These are phyloP conservation scores for Protomyces macrosporus DNA, from an alignment of 1,139 yeast species.

Conservation along the genomic window DNA sequence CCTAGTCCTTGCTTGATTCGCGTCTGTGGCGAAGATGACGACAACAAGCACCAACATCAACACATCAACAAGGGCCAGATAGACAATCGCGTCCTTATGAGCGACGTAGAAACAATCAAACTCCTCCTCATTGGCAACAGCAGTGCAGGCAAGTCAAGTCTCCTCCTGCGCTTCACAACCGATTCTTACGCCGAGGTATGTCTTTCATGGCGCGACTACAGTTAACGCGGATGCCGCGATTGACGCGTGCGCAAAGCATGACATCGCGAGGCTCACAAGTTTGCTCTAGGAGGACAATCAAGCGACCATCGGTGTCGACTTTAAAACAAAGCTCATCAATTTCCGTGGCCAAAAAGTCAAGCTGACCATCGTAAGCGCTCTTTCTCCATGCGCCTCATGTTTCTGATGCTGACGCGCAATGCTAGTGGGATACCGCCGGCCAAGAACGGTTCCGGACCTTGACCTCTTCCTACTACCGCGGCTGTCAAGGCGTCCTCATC, in stretches of 20 bases:
- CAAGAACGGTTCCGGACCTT: conserved; percentile 23
- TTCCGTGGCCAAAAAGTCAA: conserved; percentile 11
- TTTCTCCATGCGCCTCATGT: too few relatives aligned
- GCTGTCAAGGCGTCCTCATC: conserved; percentile 19
- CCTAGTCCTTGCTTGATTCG: too few relatives aligned
- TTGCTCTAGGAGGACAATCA: conserved; percentile 13
- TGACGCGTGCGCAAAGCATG: background rate
- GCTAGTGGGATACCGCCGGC: conserved; percentile 19
- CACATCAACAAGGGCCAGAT: background rate
- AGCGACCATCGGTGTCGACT: conserved; percentile 24
- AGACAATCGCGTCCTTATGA: background rate
- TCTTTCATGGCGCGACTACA: background rate
- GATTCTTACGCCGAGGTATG: background rate
- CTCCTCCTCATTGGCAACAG: conserved; percentile 20
- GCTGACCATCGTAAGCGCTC: conserved; percentile 3
- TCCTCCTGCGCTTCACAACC: conserved; percentile 20
- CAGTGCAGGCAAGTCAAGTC: conserved; percentile 17
- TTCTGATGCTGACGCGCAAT: background rate
- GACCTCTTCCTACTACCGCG: conserved; percentile 20
- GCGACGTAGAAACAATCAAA: conserved; percentile 20
- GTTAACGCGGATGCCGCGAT: background rate
- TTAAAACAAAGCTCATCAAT: conserved; percentile 16
- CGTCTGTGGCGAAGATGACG: background rate
- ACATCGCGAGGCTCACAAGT: background rate
- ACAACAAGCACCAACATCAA: background rate